These are phyloP conservation scores for Geotrichum siamense DNA, from an alignment of 1,139 yeast species.

Conservation along the genomic window DNA sequence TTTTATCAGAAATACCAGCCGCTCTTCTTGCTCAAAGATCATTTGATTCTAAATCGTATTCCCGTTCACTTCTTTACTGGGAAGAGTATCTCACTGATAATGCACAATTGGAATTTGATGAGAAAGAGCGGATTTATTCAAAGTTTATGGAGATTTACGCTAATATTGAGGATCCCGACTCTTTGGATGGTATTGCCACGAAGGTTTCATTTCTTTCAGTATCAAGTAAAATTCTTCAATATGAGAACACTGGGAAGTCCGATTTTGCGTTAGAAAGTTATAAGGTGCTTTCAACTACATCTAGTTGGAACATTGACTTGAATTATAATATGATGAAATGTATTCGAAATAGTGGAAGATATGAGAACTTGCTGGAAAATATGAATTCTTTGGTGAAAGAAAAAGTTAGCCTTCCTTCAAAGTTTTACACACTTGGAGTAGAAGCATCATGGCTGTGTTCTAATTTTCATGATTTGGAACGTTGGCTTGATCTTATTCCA, in stretches of 20 bases:
- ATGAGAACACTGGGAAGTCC: conserved; percentile 86
- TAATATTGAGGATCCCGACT: conserved; percentile 80
- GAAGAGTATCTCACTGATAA: conserved; percentile 63
- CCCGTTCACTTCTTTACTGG: conserved; percentile 79
- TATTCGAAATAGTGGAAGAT: conserved; percentile 51
- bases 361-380: conserved; percentile 41
- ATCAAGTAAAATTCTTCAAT: conserved; percentile 64
- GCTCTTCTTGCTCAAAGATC: conserved; percentile 70
- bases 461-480: conserved; percentile 43
- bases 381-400: conserved; percentile 19
- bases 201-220: conserved; percentile 63
- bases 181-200: conserved; percentile 78
- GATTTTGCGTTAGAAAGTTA: conserved; percentile 81
- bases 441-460: conserved; percentile 70
- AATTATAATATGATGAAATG: conserved; percentile 45
- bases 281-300: conserved; percentile 50
- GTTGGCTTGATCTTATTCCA: conserved; percentile 50
- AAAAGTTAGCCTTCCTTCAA: conserved; percentile 19
- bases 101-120: conserved; percentile 36
- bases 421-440: conserved; percentile 50
- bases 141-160: conserved; percentile 71
- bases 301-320: conserved; percentile 33
- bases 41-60: conserved; percentile 76
- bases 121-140: conserved; percentile 25
- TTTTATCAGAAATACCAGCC: conserved; percentile 54